Percentiles rank a stretch among this genome's conserved stretches.
phyloP scores from a whole-genome alignment of 805 yeast genomes.

The Metschnikowia lochheadii region DNA sequence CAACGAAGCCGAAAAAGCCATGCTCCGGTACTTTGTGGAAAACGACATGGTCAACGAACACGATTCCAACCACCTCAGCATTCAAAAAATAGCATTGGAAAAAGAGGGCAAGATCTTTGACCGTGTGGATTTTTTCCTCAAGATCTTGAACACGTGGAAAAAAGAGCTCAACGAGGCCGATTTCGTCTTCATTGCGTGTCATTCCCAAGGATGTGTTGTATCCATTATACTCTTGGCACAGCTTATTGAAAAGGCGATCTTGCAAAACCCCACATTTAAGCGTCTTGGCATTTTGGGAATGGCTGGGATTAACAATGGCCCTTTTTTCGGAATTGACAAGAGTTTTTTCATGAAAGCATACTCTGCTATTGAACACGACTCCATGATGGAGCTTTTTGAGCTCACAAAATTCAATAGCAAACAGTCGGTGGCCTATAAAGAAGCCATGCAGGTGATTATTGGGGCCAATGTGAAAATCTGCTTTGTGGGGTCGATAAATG shows the following conservation, averaged over 20 bases:
- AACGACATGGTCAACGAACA: slow-evolving; percentile 32
- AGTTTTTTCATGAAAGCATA: slow-evolving; percentile 80
- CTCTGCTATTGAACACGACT: slow-evolving; percentile 84
- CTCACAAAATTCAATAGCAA: slow-evolving; percentile 72
- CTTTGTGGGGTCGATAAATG: slow-evolving; percentile 86
- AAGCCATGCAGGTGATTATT: slow-evolving; percentile 61
- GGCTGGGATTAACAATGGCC: slow-evolving; percentile 97
- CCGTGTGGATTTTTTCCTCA: slow-evolving; percentile 76
- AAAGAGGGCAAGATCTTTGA: slow-evolving; percentile 89
- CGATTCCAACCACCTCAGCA: slow-evolving; percentile 36
- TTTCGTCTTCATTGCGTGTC: slow-evolving; percentile 86
- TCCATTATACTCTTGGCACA: slow-evolving; percentile 73
- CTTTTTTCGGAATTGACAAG: slow-evolving; percentile 87
- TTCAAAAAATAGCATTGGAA: slow-evolving; percentile 91
- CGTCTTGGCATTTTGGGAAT: slow-evolving; percentile 75
- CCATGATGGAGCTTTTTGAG: slow-evolving; percentile 81
- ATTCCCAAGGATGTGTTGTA: slow-evolving; percentile 95
- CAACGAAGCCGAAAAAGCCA: slow-evolving; percentile 77
- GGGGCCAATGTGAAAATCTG: slow-evolving; percentile 71
- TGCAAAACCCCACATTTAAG: slow-evolving; percentile 37
- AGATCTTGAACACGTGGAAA: slow-evolving; percentile 65
- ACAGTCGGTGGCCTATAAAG: slow-evolving; percentile 68
- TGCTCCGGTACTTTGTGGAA: slow-evolving; percentile 56
- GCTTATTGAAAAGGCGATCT: slow-evolving; percentile 55
- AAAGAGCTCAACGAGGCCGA: slow-evolving; percentile 64